Base-by-base conservation (phyloP, 768 basidiomycete species). In the Leccinum longicurvipes region DNA sequence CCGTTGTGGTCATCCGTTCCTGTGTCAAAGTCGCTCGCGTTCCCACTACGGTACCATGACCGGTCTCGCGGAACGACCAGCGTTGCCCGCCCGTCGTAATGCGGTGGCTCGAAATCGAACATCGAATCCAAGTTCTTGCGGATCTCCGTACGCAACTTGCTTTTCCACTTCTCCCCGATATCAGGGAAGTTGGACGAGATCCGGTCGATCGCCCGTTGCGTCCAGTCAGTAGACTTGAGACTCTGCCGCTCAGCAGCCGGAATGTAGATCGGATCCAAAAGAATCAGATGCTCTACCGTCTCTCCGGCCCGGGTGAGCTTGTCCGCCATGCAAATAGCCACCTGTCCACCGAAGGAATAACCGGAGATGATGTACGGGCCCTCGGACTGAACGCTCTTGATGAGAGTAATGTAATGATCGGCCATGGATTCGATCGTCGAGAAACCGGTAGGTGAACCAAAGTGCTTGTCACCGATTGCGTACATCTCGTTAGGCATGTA, bases 401-500 rank as follows among this genome's bases (percentile, higher is more conserved):
- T 55, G 23, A 70, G 69, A 47, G 67, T 54, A 49, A 70, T 70
- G 47, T 70, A 70, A 54, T 70, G 68, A 36, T 70, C 67, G 1
- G 63, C 69, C 68, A 70, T 70, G 2, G 68, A 58, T 39, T 70
- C 68, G 27, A 70, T 61, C 23, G 64, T 56, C 27, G 63, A 59
- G 57, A 70, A 70, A 47, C 68, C 68, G 0, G 61, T 66, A 27
- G 64, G 42, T 11, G 67, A 71, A 28, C 68, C 68, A 28, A 69
- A 69, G 53, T 70, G 64, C 27, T 63, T 66, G 59, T 70, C 68
- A 25, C 68, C 69, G 23, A 70, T 70, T n/a, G 69, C 68, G 29
- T 69, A 70, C 63, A 70, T 66, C 63, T 70, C 68, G 45, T 58
- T 68, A 1, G 68, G 66, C 68, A 69, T 69, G 56, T 61, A 69